Evolutionary conservation across 805 yeast species (phyloP).

Genomic region (Candida tallmaniae): DNA sequence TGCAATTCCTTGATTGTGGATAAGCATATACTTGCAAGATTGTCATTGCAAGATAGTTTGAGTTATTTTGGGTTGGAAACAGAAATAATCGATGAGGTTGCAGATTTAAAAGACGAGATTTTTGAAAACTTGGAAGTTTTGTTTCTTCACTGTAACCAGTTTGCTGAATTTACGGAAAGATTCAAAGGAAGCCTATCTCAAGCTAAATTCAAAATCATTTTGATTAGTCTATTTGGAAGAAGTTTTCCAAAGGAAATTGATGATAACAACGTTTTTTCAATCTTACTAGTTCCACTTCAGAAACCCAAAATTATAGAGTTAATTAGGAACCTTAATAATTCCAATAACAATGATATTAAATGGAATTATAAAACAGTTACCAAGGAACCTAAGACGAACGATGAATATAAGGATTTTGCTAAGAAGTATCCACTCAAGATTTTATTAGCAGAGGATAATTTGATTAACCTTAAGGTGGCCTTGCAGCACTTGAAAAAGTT

Average conservation of each 20-base stretch:
- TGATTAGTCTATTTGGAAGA: slow-evolving; percentile 28
- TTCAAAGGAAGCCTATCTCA: neutral
- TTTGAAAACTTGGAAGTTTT: slow-evolving; percentile 13
- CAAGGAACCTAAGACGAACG: neutral
- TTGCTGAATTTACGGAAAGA: slow-evolving; percentile 9
- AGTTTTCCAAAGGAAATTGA: slow-evolving; percentile 19
- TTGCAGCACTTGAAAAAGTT: slow-evolving; percentile 43
- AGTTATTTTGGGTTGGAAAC: slow-evolving; percentile 32
- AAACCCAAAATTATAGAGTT: slow-evolving; percentile 17
- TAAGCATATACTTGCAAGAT: slow-evolving; percentile 23
- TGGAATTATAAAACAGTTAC: too few relatives aligned
- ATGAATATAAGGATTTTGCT: slow-evolving; percentile 3
- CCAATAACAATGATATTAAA: neutral
- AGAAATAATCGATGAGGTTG: slow-evolving; percentile 14
- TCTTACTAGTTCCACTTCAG: slow-evolving; percentile 27
- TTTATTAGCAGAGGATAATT: slow-evolving; percentile 53
- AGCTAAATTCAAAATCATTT: slow-evolving; percentile 11
- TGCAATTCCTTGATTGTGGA: slow-evolving; percentile 24
- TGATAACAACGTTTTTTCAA: slow-evolving; percentile 15
- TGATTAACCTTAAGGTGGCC: slow-evolving; percentile 47
- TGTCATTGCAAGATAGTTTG: slow-evolving; percentile 28
- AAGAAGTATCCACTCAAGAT: slow-evolving; percentile 39
- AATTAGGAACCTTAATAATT: slow-evolving; percentile 6
- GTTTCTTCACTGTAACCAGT: slow-evolving; percentile 18
- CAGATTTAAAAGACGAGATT: slow-evolving; percentile 8